Conservation (phyloP, 176 grass and related monocot species). For the Calamus simplicifolius region DNA sequence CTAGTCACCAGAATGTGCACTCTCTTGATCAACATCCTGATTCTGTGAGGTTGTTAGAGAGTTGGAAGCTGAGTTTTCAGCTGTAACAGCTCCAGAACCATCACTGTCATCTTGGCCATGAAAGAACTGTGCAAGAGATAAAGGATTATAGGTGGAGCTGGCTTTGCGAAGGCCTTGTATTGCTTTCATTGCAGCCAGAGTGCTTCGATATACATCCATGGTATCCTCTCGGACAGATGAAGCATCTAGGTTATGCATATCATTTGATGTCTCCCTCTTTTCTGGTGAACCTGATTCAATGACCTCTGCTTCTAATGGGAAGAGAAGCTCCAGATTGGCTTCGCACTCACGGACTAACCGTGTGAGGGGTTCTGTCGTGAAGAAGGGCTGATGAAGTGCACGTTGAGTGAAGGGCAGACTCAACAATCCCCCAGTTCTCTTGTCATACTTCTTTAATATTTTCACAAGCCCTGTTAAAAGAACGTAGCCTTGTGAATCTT, state of each 20-base stretch:
- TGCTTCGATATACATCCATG: conserved; percentile 67
- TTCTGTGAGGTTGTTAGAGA: conserved; percentile 42
- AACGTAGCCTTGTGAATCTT: background rate
- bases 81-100: conserved; percentile 65
- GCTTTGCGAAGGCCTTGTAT: conserved; percentile 75
- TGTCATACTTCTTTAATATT: conserved; percentile 97
- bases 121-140: conserved; percentile 81
- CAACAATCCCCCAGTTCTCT: conserved; percentile 74
- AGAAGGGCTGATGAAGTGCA: conserved; percentile 85
- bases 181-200: conserved; percentile 71
- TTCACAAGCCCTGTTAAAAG: conserved; percentile 59
- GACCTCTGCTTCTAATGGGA: conserved; percentile 84
- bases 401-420: conserved; percentile 88
- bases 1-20: conserved; percentile 37
- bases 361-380: conserved; percentile 80
- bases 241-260: conserved; percentile 4
- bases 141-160: conserved; percentile 81
- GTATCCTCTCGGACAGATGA: conserved; percentile 38
- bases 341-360: conserved; percentile 87
- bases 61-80: conserved; percentile 47
- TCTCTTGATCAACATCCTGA: conserved; percentile 47
- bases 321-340: conserved; percentile 77
- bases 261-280: conserved; percentile 16
- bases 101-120: conserved; percentile 54
- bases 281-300: conserved; percentile 49